A percentile compares a stretch with the other conserved stretches of the same genome.
phyloP scores from a whole-genome alignment of 208 protist species.

The Wallacemonas rigidus region DNA sequence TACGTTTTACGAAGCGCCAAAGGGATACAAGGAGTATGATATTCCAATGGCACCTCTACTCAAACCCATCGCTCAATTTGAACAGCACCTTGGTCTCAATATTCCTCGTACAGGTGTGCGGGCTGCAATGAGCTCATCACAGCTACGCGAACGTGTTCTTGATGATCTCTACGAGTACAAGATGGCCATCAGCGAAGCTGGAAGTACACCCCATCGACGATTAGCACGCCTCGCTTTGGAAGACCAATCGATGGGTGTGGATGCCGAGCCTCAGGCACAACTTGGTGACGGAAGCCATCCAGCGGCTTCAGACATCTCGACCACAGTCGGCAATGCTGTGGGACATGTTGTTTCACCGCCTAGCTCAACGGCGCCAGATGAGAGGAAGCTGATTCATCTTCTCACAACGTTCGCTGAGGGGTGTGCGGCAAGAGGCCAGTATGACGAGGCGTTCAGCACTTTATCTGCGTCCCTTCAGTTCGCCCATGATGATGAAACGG shows the following conservation, averaged over 20 bases:
- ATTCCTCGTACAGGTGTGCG: conserved; percentile 66
- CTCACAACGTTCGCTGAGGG: conserved; percentile 81
- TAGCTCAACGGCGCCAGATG: conserved; percentile 58
- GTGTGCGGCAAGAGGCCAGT: conserved; percentile 41
- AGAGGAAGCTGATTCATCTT: conserved; percentile 73
- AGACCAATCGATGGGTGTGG: conserved; percentile 5
- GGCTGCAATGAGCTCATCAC: conserved; percentile 34
- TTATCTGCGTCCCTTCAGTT: conserved; percentile 57
- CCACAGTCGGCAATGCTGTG: conserved; percentile 40
- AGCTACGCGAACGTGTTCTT: conserved; percentile 53
- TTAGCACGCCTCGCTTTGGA: conserved; percentile 51
- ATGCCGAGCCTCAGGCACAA: conserved; percentile 17
- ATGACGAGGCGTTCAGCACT: conserved; percentile 57
- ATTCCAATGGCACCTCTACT: conserved; percentile 36
- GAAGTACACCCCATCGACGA: conserved; percentile 82
- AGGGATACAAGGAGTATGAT: conserved; percentile 50
- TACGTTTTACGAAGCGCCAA: conserved; percentile 31
- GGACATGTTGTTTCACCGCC: conserved; percentile 48
- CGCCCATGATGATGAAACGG: conserved; percentile 65
- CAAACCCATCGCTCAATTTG: conserved; percentile 46
- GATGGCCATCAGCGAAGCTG: conserved; percentile 35
- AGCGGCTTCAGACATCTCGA: conserved; percentile 12
- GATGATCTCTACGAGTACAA: conserved; percentile 85
- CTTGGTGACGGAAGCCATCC: background rate
- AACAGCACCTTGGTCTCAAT: conserved; percentile 56